Conservation (phyloP, 2,329 filamentous ascomycete species). For the Trichoderma asperellum region DNA sequence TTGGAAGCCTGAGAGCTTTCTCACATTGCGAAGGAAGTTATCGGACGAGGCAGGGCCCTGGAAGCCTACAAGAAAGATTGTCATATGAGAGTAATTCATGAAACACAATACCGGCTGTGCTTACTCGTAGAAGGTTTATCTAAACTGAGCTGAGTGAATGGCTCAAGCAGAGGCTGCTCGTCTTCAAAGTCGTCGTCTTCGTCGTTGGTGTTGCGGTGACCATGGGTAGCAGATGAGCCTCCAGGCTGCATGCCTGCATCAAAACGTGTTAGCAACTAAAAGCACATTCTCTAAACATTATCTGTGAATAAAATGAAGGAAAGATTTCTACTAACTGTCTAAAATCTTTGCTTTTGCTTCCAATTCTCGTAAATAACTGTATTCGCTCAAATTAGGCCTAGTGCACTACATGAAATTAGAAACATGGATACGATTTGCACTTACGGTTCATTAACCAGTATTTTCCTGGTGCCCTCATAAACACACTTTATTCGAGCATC, state of each 20-base stretch:
- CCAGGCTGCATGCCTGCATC: conserved; percentile 5
- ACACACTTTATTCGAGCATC: conserved; percentile 39
- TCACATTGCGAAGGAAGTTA: conserved; percentile 44
- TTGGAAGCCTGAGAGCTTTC: conserved; percentile 42
- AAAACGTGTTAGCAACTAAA: background rate
- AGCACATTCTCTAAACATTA: background rate
- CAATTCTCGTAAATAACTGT: conserved; percentile 42
- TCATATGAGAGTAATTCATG: background rate
- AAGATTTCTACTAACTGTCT: conserved; percentile 33
- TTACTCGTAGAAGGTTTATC: conserved; percentile 40
- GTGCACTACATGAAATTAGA: background rate
- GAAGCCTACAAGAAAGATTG: conserved; percentile 35
- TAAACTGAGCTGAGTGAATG: conserved; percentile 43
- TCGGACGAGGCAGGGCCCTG: conserved; percentile 46
- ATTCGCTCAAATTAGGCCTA: background rate
- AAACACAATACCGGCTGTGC: background rate
- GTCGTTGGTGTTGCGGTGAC: conserved; percentile 30
- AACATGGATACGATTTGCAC: background rate
- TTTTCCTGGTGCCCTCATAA: conserved; percentile 44
- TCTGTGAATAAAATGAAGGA: background rate
- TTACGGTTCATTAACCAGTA: conserved; percentile 43
- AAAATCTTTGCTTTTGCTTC: conserved; percentile 41
- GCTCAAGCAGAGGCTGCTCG: conserved; percentile 40
- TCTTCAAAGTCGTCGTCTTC: conserved; percentile 40
- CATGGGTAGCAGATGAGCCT: background rate